Base-by-base conservation (phyloP, 768 basidiomycete genomes). In the Hirschioporus abietinus region DNA sequence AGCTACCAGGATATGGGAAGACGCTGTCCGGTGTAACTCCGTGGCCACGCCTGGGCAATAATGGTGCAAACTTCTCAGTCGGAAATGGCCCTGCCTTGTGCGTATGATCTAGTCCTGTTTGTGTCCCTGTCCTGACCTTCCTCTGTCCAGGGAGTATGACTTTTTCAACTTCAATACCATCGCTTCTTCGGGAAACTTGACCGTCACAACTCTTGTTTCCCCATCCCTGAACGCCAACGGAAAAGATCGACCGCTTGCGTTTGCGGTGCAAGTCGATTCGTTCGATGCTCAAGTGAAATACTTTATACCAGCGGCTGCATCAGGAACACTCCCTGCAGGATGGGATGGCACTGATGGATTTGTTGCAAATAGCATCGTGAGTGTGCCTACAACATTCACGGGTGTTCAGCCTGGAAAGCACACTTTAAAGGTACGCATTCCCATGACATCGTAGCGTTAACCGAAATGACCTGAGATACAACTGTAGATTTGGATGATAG, bases 21-120 rank as follows among this genome's bases (percentile, higher is more conserved):
- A 88, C 86, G 0, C 75, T 84, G 0, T 87, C 86, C 26, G 89
- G 81, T 10, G 78, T 92, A 27, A 87, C 85, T 3, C 87, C 87
- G 17, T 82, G 82, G 80, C 89, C 80, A 60, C 81, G 79, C 34
- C 74, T 78, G 35, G 80, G 79, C 23, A 79, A 78, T 67, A 77
- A 80, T 63, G 86, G 83, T 64, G 73, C 77, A 6, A 86, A 84
- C 73, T 90, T 88, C 75, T 80, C 83, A 9, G 81, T 82, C 34
- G 89, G 89, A n/a, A 72, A 79, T 7, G 89, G 89, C 0, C 88
- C 90, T 15, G 80, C 81, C 25, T 70, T 90, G 85, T 87, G 68
- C 68, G 84, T 73, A 5, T 30, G 25, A 34, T 65, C 18, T 17
- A 26, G 30, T 26, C 24, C 4, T 35, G 63, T 57, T n/a, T 60